These are phyloP conservation scores for Colletotrichum sp. DNA, from an alignment of 2,329 filamentous ascomycete species.

Conservation along the genomic window DNA sequence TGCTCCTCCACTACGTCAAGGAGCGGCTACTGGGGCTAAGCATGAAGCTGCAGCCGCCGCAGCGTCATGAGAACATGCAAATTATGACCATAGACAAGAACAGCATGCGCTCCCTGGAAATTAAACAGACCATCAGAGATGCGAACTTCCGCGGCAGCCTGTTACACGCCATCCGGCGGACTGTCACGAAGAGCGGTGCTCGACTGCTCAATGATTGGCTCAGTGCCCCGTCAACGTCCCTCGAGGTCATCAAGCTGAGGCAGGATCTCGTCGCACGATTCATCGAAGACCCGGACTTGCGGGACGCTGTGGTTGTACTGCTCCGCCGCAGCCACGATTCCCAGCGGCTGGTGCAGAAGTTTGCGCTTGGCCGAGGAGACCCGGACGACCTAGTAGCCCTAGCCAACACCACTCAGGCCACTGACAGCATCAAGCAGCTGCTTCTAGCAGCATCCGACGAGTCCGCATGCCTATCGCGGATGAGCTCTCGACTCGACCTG, in stretches of 20 bases:
- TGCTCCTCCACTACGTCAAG: slow-evolving; percentile 85
- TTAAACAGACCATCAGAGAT: slow-evolving; percentile 85
- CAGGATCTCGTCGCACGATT: slow-evolving; percentile 84
- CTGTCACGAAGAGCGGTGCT: slow-evolving; percentile 89
- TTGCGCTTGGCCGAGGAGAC: slow-evolving; percentile 89
- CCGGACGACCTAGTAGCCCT: slow-evolving; percentile 88
- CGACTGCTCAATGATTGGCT: slow-evolving; percentile 84
- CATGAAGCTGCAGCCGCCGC: slow-evolving; percentile 84
- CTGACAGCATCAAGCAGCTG: slow-evolving; percentile 65
- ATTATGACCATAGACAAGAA: slow-evolving; percentile 93
- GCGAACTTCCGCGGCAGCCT: slow-evolving; percentile 81
- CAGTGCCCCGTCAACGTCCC: slow-evolving; percentile 88
- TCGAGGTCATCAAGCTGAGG: slow-evolving; percentile 77
- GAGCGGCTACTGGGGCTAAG: slow-evolving; percentile 77
- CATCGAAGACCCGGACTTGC: slow-evolving; percentile 67
- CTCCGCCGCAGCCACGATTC: slow-evolving; percentile 83
- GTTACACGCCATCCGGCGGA: slow-evolving; percentile 86
- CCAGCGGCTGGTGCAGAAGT: slow-evolving; percentile 90
- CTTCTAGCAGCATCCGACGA: slow-evolving; percentile 34
- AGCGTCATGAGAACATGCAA: slow-evolving; percentile 74
- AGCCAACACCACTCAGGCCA: slow-evolving; percentile 79
- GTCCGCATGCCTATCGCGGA: slow-evolving; percentile 42
- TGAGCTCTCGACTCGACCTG: slow-evolving; percentile 68
- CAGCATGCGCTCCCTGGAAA: slow-evolving; percentile 86
- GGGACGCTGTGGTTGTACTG: slow-evolving; percentile 71